A percentile compares a stretch with the other conserved stretches of the same genome.
Conservation (phyloP, 192 early-diverging fungal species). For the Rhizoclosmatium globosum region DNA sequence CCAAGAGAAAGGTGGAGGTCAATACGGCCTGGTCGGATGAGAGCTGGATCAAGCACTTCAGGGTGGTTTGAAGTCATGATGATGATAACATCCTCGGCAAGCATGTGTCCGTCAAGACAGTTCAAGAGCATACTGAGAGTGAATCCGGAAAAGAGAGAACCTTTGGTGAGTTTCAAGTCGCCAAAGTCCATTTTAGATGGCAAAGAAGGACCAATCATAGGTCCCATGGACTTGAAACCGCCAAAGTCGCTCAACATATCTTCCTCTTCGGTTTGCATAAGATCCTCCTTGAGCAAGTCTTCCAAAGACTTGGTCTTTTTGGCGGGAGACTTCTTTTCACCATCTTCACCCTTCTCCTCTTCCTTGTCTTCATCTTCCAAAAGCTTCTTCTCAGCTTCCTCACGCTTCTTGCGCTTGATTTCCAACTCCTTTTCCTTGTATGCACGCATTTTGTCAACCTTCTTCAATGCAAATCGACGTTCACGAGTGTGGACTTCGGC, state of each 20-base stretch:
- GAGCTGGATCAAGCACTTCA: slow-evolving; percentile 68
- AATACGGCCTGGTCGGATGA: slow-evolving; percentile 70
- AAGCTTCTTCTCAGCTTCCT: slow-evolving; percentile 30
- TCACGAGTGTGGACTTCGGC: slow-evolving; percentile 52
- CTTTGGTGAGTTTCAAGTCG: slow-evolving; percentile 30
- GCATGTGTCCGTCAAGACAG: slow-evolving; percentile 68
- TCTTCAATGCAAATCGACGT: slow-evolving; percentile 34
- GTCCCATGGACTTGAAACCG: background rate
- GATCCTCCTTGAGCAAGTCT: slow-evolving; percentile 27
- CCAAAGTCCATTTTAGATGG: slow-evolving; percentile 35
- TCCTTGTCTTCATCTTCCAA: slow-evolving; percentile 35
- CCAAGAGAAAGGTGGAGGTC: slow-evolving; percentile 69
- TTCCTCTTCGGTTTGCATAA: background rate
- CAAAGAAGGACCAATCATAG: slow-evolving; percentile 25
- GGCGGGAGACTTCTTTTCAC: slow-evolving; percentile 15
- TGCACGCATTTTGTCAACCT: slow-evolving; percentile 33
- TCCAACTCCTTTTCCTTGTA: slow-evolving; percentile 38
- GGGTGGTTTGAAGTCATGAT: slow-evolving; percentile 75
- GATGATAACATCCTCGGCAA: slow-evolving; percentile 63
- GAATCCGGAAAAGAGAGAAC: slow-evolving; percentile 37
- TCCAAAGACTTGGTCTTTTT: slow-evolving; percentile 24
- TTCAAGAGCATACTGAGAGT: slow-evolving; percentile 61
- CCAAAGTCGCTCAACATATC: slow-evolving; percentile 13
- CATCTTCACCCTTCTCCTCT: slow-evolving; percentile 23
- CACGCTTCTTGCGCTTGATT: slow-evolving; percentile 44